Conservation (phyloP, 345 rosid genomes). For the Erysimum cheiranthoides region DNA sequence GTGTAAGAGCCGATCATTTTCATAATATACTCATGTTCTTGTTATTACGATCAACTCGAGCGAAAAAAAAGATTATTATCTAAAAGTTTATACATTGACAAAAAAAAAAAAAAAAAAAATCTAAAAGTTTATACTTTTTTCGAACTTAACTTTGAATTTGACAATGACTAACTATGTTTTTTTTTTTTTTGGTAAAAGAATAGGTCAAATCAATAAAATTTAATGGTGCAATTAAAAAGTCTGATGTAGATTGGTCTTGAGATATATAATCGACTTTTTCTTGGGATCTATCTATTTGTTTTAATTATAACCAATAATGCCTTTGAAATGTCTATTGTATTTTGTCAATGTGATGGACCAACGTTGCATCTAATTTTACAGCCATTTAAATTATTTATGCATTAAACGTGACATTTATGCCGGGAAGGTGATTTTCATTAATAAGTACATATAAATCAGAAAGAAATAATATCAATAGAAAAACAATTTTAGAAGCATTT, state of each 20-base stretch:
- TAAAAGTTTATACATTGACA: background rate
- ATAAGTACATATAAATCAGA: background rate
- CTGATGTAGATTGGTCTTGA: constrained; percentile 32
- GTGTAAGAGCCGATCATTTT: constrained; percentile 25
- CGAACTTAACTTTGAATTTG: constrained; percentile 17
- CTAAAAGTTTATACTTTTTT: constrained; percentile 7
- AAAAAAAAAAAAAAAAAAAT: background rate
- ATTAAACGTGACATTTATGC: constrained; percentile 14
- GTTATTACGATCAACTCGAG: constrained; percentile 8
- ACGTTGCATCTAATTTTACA: constrained; percentile 23
- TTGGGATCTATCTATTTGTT: constrained; percentile 5
- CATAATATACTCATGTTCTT: background rate
- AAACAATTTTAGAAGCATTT: background rate
- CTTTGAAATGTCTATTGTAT: constrained; percentile 35
- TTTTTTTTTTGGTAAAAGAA: background rate
- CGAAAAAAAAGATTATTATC: background rate
- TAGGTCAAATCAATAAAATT: background rate
- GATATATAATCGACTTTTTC: constrained; percentile 13
- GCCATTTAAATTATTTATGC: constrained; percentile 22
- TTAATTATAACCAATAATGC: constrained; percentile 32
- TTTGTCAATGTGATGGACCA: constrained; percentile 43
- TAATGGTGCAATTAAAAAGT: constrained; percentile 31
- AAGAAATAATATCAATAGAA: background rate
- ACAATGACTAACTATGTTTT: constrained; percentile 22
- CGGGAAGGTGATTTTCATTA: background rate